Conservation (phyloP, 1,139 yeast genomes). For the Kazachstania sp. region DNA sequence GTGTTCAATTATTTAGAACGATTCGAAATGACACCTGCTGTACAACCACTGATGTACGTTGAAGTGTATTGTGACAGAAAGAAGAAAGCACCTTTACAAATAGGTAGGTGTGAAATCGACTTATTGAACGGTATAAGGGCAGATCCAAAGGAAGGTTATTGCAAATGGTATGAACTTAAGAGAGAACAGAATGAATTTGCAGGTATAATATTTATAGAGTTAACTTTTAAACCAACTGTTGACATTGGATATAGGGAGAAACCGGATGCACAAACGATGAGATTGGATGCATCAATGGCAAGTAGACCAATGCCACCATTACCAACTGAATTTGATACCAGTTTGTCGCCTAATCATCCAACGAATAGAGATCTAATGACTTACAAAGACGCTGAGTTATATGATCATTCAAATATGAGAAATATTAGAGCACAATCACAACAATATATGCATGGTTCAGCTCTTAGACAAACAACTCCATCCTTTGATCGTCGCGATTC, state of each 20-base stretch:
- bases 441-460: slow-evolving; percentile 27
- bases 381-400: background rate
- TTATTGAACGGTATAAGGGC: slow-evolving; percentile 62
- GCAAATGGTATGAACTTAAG: slow-evolving; percentile 70
- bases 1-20: slow-evolving; percentile 74
- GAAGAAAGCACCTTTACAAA: slow-evolving; percentile 75
- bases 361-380: background rate
- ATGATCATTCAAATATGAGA: background rate
- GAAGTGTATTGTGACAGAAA: slow-evolving; percentile 76
- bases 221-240: slow-evolving; percentile 76
- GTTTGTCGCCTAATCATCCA: background rate
- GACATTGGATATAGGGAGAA: slow-evolving; percentile 27
- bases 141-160: slow-evolving; percentile 67
- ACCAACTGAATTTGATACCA: slow-evolving; percentile 25
- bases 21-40: slow-evolving; percentile 54
- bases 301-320: slow-evolving; percentile 34
- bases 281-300: slow-evolving; percentile 25
- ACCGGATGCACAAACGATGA: slow-evolving; percentile 10
- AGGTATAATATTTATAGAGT: slow-evolving; percentile 80
- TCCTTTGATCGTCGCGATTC: slow-evolving; percentile 1
- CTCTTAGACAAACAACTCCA: slow-evolving; percentile 23
- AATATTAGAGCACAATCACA: background rate
- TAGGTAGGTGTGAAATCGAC: slow-evolving; percentile 76
- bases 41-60: slow-evolving; percentile 54
- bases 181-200: slow-evolving; percentile 63